Evolutionary conservation across 1,284 basidiomycete species (phyloP).

Genomic region (Microbotryum lychnidis-dioicae): DNA sequence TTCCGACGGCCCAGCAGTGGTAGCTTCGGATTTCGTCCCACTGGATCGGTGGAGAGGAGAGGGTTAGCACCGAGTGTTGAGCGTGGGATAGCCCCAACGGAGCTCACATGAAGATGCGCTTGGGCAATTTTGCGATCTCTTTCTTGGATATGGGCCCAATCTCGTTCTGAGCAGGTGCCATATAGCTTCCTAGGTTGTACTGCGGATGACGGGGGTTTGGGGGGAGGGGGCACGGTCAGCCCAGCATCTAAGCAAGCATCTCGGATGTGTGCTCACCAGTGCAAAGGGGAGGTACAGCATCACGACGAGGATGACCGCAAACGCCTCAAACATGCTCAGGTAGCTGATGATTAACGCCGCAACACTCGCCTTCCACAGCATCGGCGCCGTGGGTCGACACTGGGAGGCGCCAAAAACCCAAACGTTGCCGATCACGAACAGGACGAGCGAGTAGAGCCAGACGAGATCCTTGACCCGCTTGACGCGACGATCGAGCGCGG

Average conservation of each 20-base stretch:
- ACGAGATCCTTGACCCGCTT: constrained; percentile 20
- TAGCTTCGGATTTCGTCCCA: too few species aligned
- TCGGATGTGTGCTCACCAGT: neutral
- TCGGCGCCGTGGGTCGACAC: constrained; percentile 21
- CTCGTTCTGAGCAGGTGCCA: constrained; percentile 21
- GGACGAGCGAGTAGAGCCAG: constrained; percentile 18
- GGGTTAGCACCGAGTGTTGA: neutral
- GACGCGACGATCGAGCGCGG: constrained; percentile 20
- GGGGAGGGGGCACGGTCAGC: too few species aligned
- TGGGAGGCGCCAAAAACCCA: constrained; percentile 21
- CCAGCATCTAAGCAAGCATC: too few species aligned
- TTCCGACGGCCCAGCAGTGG: too few species aligned
- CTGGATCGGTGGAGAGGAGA: neutral
- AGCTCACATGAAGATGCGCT: constrained; percentile 16
- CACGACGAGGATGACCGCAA: constrained; percentile 20
- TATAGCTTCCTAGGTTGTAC: too few species aligned
- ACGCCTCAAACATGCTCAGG: constrained; percentile 26
- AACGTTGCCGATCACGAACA: constrained; percentile 32
- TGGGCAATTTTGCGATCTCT: constrained; percentile 29
- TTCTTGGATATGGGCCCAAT: constrained; percentile 31
- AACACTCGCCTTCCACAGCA: constrained; percentile 24
- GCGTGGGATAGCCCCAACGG: neutral
- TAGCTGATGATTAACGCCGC: constrained; percentile 29
- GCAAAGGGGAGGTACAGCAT: constrained; percentile 31
- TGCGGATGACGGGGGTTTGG: too few species aligned